Evolutionary conservation across 257 asterid species (phyloP), one percentile per base, ranked within the genome.

Genomic region (Vinca minor): DNA sequence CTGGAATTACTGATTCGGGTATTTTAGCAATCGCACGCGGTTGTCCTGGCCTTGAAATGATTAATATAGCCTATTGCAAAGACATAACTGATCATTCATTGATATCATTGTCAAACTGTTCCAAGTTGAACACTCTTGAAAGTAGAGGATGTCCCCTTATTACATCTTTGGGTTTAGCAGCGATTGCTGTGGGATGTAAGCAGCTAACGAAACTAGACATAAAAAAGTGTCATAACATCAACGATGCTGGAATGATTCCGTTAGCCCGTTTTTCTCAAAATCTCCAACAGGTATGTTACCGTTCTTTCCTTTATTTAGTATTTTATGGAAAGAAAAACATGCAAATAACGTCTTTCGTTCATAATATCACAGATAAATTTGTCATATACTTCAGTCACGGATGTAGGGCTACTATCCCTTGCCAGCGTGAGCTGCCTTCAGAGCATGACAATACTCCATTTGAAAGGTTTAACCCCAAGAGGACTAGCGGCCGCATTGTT

Each of bases 401-500:
- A 91, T 52, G 76, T 84, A 47, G 98, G 98, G 65, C 81, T 91
- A 23, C 47, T 86, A 67, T 82, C 88, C 48, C 95, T 91, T 10
- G 86, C 89, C 46, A 81, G 89, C 74, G 73, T 91, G 47, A 78
- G 96, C 63, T 86, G 91, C 70, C 78, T 91, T 18, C 98, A 91
- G 78, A 85, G 74, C 82, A 58, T 91, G 71, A 91, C 95, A 0
- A 69, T 82, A 8, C 83, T 91, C 66, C 94, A 88, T 54, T 67
- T 70, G 50, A 74, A 75, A 50, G 92, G 92, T 10, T 72, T 88
- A 78, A 81, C 88, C 34, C 82, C 94, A 3, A 62, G 68, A 41
- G 98, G 96, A 15, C 75, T 91, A 1, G 85, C 79, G 0, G 87
- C 95, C 29, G 89, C 87, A 12, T 79, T 91, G 54, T 62, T 91